A percentile compares a stretch with the other conserved stretches of the same genome.
These are phyloP conservation scores for Aaosphaeria arxii DNA, from an alignment of 2,329 filamentous ascomycete genomes.

Conservation along the genomic window DNA sequence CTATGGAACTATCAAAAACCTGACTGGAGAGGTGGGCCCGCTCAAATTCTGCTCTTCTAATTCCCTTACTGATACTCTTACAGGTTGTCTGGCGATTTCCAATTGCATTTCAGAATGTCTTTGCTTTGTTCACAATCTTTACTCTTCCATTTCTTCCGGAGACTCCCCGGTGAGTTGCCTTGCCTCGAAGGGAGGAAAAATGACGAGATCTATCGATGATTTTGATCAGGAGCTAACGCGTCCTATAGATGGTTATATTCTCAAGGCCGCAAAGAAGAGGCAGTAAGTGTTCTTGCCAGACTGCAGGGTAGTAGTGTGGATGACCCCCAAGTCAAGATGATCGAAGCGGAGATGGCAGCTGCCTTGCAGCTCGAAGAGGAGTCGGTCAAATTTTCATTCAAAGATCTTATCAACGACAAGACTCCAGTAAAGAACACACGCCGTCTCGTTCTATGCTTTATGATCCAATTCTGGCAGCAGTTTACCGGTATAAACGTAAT, in stretches of 20 bases:
- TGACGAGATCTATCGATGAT: too few species aligned
- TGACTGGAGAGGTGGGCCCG: too few species aligned
- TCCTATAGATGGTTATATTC: constrained; percentile 2
- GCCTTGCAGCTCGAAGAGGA: too few species aligned
- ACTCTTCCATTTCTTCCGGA: constrained; percentile 3
- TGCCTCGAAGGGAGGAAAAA: too few species aligned
- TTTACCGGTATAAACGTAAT: not conserved
- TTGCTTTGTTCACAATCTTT: not conserved
- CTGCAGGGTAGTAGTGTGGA: constrained; percentile 5
- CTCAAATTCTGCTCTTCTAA: too few species aligned
- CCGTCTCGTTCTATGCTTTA: not conserved
- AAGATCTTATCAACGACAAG: too few species aligned
- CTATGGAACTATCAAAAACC: too few species aligned
- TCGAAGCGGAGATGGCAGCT: too few species aligned
- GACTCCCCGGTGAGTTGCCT: not conserved
- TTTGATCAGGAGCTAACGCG: too few species aligned
- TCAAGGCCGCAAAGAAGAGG: constrained; percentile 3
- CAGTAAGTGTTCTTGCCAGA: not conserved
- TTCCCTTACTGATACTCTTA: too few species aligned
- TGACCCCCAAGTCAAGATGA: constrained; percentile 9
- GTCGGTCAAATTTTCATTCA: too few species aligned
- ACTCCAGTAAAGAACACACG: not conserved
- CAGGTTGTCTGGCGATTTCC: constrained; percentile 9
- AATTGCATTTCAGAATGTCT: constrained; percentile 18
- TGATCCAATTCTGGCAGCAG: not conserved